Base-by-base conservation (phyloP, 192 early-diverging fungal genomes). In the Lobosporangium transversale region DNA sequence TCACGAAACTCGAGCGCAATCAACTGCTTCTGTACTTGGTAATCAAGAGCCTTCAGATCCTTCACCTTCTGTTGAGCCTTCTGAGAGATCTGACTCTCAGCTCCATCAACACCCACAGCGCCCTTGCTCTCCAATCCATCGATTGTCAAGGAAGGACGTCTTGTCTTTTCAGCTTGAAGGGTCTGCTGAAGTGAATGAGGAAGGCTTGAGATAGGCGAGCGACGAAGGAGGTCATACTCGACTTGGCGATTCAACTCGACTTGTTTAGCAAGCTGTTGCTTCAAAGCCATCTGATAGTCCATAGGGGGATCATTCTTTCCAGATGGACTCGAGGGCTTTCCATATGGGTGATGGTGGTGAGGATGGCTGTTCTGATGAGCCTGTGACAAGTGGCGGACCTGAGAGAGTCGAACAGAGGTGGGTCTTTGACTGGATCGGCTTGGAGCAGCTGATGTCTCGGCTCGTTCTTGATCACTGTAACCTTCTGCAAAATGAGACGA, bases 1-100 rank as follows among this genome's bases (percentile, higher is more conserved):
- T 76, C 73, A 29, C 73, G 73, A 58, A 76, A 76, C 59, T 76
- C 73, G 24, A 76, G 53, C 4, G 73, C 73, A 49, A 76, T 76
- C 43, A 76, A 8, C 42, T 76, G 73, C 64, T 76, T 76, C 53
- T 76, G 73, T 27, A 76, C 64, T 12, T 76, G 73, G 26, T 76
- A 76, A 20, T 76, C 73, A 48, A 76, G 37, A 1, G 73, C 63
- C 58, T 76, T 76, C 44, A 76, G 63, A 32, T 76, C 64, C 64
- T 57, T 76, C 64, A 76, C 62, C 58, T 76, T 76, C 53, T 67
- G 73, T 50, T 76, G 66, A 9, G 58, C 40, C 27, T 64, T 49
- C 40, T 66, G 62, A 11, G 58, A 49, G 35, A 40, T 71, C 60
- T 58, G 23, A 17, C 57, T 59, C 43, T 66, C 63, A 18, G 17